Base-by-base conservation (phyloP, 2,329 filamentous ascomycete genomes). In the Diaporthe citri region DNA sequence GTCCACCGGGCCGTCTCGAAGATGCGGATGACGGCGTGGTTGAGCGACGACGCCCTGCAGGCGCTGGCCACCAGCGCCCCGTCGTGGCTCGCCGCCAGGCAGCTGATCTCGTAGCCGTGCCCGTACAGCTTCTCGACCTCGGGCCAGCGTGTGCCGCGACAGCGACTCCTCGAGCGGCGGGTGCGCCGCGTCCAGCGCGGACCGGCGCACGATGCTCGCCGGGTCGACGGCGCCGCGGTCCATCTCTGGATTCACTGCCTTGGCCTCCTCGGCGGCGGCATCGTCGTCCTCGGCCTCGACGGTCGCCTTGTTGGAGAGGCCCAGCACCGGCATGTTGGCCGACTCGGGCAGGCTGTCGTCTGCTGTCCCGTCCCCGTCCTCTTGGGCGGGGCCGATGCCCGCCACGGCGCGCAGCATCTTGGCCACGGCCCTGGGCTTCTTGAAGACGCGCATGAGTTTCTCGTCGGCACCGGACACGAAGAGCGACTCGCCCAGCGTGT, bases 401-500 rank as follows among this genome's bases (percentile, higher is more conserved):
- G 92, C 93, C 3, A 97, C 88, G 12, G 87, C 89, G 74, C 89
- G 85, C 3, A 98, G 88, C 78, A 98, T 89, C 25, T 89, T 87
- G 0, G 95, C 95, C 13, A 97, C 94, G 7, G 93, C 93, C 81
- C 92, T 94, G 8, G 97, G 97, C 84, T 98, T 93, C 80, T 94
- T 93, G 83, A 99, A 99, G 2, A 99, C 96, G 34, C 97, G 93
- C 82, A 99, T 90, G n/a, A 99, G 90, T 85, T 99, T 99, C 86
- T 99, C 97, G 78, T 99, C 97, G 4, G 97, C 97, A 9, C 97
- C 97, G 3, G 96, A 97, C 31, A 98, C 93, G 81, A 99, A 99
- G 78, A 93, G 93, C 10, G 91, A 89, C 10, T 90, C 84, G 10
- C 91, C 92, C 7, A 98, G 87, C 0, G 92, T 90, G 80, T 95